Percentiles rank a stretch among this genome's conserved stretches.
phyloP scores from a whole-genome alignment of 371 early-diverging fungal genomes.

The Chytridium lagenaria region DNA sequence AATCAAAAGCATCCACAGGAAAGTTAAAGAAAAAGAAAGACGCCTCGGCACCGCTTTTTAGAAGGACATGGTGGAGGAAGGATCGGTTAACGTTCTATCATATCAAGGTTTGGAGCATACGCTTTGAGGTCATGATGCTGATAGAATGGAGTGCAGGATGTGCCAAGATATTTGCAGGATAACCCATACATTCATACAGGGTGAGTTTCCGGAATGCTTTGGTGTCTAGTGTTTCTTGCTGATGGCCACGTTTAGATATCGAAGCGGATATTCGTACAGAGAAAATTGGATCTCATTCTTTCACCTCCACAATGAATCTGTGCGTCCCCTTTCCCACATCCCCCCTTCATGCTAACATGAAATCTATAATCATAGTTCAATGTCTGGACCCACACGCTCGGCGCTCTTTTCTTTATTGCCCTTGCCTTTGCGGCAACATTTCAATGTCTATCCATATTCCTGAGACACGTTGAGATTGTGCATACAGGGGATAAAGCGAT shows the following conservation, averaged over 20 bases:
- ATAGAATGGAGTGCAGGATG: constrained; percentile 10
- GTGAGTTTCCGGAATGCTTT: background rate
- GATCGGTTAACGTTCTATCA: constrained; percentile 7
- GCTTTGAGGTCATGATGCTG: background rate
- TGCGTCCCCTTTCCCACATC: background rate
- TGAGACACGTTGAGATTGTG: constrained; percentile 15
- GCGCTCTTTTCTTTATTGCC: constrained; percentile 19
- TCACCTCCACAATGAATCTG: constrained; percentile 47
- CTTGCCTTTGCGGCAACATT: constrained; percentile 2
- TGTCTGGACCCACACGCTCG: constrained; percentile 40
- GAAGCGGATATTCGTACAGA: constrained; percentile 34
- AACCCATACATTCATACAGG: constrained; percentile 28
- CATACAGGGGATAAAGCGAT: constrained; percentile 11
- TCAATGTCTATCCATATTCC: background rate
- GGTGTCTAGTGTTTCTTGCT: background rate
- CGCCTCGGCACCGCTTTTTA: background rate
- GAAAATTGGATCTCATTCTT: constrained; percentile 40
- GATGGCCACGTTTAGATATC: constrained; percentile 25
- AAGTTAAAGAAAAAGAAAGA: too few species aligned
- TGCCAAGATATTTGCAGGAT: constrained; percentile 35
- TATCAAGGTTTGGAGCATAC: background rate
- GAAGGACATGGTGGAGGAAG: constrained; percentile 7
- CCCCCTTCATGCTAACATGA: background rate
- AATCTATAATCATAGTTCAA: constrained; percentile 23
- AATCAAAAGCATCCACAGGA: background rate